Percentiles rank a stretch among this genome's conserved stretches.
These are phyloP conservation scores for Colletotrichum lupini DNA, from an alignment of 2,329 filamentous ascomycete species.

Conservation along the genomic window DNA sequence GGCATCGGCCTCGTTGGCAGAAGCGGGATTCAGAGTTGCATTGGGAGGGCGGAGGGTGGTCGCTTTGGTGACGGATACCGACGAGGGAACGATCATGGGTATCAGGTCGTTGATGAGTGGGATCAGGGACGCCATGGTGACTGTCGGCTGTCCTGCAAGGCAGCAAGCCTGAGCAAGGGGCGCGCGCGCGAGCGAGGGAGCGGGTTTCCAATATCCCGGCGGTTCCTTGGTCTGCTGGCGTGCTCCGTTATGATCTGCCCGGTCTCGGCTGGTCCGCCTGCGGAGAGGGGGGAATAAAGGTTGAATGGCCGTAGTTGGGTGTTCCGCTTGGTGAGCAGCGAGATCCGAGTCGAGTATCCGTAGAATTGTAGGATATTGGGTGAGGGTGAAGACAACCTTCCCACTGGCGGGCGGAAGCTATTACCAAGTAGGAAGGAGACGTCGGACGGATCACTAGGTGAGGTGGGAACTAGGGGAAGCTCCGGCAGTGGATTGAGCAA, in stretches of 20 bases:
- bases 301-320: background rate
- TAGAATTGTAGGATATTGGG: constrained; percentile 1
- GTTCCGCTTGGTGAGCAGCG: background rate
- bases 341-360: background rate
- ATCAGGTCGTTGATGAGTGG: constrained; percentile 68
- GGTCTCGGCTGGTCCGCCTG: constrained; percentile 19
- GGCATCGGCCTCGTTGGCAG: constrained; percentile 58
- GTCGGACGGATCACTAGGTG: constrained; percentile 1
- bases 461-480: constrained; percentile 4
- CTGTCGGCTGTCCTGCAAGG: background rate
- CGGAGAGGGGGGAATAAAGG: background rate
- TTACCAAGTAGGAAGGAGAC: constrained; percentile 37
- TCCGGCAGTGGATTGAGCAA: constrained; percentile 17
- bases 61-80: constrained; percentile 67
- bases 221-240: background rate
- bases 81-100: constrained; percentile 67
- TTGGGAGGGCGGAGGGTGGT: constrained; percentile 19
- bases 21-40: constrained; percentile 52
- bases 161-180: background rate
- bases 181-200: background rate
- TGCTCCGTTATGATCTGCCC: constrained; percentile 14
- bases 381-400: constrained; percentile 12
- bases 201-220: background rate
- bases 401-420: constrained; percentile 25
- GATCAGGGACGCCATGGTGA: constrained; percentile 62